These are phyloP conservation scores for Oryza australiensis DNA, from an alignment of 176 grass and related monocot genomes.

Conservation along the genomic window DNA sequence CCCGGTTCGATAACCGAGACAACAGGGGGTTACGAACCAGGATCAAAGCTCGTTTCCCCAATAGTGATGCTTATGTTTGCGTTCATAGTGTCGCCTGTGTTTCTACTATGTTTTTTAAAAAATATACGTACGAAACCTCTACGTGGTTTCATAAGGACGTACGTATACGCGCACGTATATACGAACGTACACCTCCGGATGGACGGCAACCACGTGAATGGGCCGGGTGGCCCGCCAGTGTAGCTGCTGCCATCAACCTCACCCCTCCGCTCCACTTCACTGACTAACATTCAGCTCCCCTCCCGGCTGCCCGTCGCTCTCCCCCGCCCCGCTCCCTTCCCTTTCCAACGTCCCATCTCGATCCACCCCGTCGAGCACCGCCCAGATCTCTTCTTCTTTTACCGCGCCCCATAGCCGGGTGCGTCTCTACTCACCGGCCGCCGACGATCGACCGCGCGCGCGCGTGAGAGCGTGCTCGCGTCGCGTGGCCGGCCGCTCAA, in stretches of 20 bases:
- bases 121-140: no score
- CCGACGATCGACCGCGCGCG: constrained; percentile 7
- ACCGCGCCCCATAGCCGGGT: not conserved
- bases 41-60: no score
- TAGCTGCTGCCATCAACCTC: constrained; percentile 36
- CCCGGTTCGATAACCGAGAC: no score
- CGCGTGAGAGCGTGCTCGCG: no score
- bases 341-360: constrained; percentile 56
- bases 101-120: no score
- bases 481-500: no score
- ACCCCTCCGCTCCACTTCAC: constrained; percentile 37
- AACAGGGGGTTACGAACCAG: no score
- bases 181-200: not conserved
- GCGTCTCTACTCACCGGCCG: constrained; percentile 34
- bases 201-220: constrained; percentile 47
- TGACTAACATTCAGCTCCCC: constrained; percentile 38
- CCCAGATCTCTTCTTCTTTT: constrained; percentile 22
- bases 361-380: constrained; percentile 31
- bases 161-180: not conserved
- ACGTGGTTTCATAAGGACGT: not conserved
- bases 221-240: not conserved
- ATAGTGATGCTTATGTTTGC: no score
- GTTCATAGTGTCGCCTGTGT: no score
- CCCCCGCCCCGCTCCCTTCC: constrained; percentile 44
- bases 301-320: constrained; percentile 50